Evolutionary conservation across 202 grass and related monocot genomes (phyloP).

Genomic region (Zizania palustris): DNA sequence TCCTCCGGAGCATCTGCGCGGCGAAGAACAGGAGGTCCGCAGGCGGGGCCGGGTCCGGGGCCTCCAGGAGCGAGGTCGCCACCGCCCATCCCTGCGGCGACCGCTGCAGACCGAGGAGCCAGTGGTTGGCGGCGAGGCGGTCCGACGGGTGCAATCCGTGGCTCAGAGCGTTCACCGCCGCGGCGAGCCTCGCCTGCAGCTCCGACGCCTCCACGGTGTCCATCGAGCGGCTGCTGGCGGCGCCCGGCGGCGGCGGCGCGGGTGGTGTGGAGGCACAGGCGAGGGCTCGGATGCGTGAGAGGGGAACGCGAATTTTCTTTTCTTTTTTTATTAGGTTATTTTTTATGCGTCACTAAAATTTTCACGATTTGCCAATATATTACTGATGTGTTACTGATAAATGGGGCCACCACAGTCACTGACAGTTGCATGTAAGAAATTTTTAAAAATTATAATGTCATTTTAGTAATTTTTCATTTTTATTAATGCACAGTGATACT

Average conservation of each 20-base stretch:
- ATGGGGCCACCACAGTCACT: too few relatives aligned
- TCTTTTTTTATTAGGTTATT: not conserved
- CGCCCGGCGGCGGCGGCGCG: slow-evolving; percentile 8
- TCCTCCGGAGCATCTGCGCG: slow-evolving; percentile 90
- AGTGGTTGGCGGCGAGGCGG: slow-evolving; percentile 84
- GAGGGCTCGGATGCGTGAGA: slow-evolving; percentile 20
- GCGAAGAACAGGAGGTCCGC: slow-evolving; percentile 89
- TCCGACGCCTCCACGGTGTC: slow-evolving; percentile 48
- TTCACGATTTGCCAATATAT: too few relatives aligned
- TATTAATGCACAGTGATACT: too few relatives aligned
- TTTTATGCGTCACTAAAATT: too few relatives aligned
- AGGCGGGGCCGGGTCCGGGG: slow-evolving; percentile 33
- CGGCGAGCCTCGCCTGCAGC: slow-evolving; percentile 62
- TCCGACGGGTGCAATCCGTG: slow-evolving; percentile 60
- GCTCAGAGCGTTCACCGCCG: slow-evolving; percentile 74
- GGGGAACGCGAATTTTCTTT: not conserved
- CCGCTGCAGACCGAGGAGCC: slow-evolving; percentile 85
- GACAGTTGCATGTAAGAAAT: too few relatives aligned
- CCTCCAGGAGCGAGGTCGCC: slow-evolving; percentile 66
- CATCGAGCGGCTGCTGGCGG: slow-evolving; percentile 34
- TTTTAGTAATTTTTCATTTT: too few relatives aligned
- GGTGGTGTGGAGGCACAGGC: not conserved
- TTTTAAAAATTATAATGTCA: too few relatives aligned
- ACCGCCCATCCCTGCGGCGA: slow-evolving; percentile 78
- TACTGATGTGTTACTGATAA: too few relatives aligned